Base-by-base conservation (phyloP, 179 eudicot genomes). In the Amaranthus tricolor region DNA sequence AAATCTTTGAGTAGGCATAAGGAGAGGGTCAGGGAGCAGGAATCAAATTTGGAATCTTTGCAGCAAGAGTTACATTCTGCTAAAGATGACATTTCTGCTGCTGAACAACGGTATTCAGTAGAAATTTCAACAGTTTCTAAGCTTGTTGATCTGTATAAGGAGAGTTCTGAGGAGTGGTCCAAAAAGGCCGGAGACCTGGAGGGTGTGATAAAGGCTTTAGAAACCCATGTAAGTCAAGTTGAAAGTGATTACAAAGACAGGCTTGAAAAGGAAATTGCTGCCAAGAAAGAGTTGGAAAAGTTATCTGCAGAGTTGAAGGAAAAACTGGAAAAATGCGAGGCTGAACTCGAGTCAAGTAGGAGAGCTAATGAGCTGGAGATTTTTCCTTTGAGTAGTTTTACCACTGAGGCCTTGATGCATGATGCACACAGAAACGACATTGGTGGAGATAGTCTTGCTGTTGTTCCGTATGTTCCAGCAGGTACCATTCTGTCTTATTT, bases 171-270 rank as follows among this genome's bases (percentile, higher is more conserved):
- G 62, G 98, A 96, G 83, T 96, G 97, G 97, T 94, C 98, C 68
- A 93, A 87, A 80, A 96, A 96, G 85, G 90, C 99, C 21, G 96
- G 97, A 74, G 99, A 90, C 70, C 95, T 96, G 73, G 99, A 94
- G 84, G 99, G 97, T 58, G 98, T 91, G 57, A 90, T 96, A 65
- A 94, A 90, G 85, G 99, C 99, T 71, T 78, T 96, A 82, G 99
- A 96, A 81, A 91, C 89, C 52, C 98, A 91, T 83, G 79, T 84
- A 78, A 87, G 84, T 86, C 94, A 96, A 87, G 81, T 86, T 54
- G 97, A 94, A 83, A 86, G 76, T 75, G 97, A 91, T 75, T 90
- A 86, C 80, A 90, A 96, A 82, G 97, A 85, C 74, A 90, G 79
- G 85, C 89, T 94, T 76, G 94, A 91, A 74, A 94, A 84, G 74